Percentiles rank a stretch among this genome's conserved stretches.
Conservation (phyloP, 176 grass and related monocot species). For the Zoysia japonica region DNA sequence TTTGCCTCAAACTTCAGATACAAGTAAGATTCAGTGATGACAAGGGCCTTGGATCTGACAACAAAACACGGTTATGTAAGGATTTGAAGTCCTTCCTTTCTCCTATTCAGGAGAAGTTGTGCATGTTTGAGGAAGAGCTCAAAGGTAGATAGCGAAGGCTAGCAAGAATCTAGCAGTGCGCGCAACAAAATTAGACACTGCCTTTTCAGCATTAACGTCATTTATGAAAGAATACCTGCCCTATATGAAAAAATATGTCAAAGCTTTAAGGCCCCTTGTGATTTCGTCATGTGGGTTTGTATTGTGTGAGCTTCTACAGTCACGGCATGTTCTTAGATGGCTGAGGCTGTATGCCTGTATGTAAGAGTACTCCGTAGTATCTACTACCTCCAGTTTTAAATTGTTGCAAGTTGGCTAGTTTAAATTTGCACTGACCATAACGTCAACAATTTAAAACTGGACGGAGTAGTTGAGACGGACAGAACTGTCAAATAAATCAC, state of each 20-base stretch:
- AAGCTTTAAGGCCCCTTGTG: not conserved
- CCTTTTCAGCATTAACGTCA: not conserved
- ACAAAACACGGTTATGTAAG: slow-evolving; percentile 66
- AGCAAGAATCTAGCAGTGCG: not conserved
- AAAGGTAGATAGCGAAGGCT: slow-evolving; percentile 63
- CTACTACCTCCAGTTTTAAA: too few species aligned
- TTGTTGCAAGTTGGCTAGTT: too few species aligned
- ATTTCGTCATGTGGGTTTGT: not conserved
- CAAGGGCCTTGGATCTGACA: slow-evolving; percentile 43
- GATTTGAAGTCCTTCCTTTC: slow-evolving; percentile 70
- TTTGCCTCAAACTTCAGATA: slow-evolving; percentile 40
- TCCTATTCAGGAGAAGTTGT: slow-evolving; percentile 62
- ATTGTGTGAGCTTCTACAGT: not conserved
- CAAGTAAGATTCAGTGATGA: slow-evolving; percentile 76
- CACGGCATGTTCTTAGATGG: not conserved
- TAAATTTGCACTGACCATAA: too few species aligned
- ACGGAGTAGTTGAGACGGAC: not conserved
- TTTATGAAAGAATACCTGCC: not conserved
- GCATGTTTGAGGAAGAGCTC: slow-evolving; percentile 74
- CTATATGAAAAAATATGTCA: not conserved
- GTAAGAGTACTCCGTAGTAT: too few species aligned
- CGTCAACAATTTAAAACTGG: too few species aligned
- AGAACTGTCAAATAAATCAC: not conserved
- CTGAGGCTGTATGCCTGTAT: not conserved
- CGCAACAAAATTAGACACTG: not conserved